Percentiles rank a stretch among this genome's conserved stretches.
These are phyloP conservation scores for Wallacemonas sp. DNA, from an alignment of 208 protist species.

Conservation along the genomic window DNA sequence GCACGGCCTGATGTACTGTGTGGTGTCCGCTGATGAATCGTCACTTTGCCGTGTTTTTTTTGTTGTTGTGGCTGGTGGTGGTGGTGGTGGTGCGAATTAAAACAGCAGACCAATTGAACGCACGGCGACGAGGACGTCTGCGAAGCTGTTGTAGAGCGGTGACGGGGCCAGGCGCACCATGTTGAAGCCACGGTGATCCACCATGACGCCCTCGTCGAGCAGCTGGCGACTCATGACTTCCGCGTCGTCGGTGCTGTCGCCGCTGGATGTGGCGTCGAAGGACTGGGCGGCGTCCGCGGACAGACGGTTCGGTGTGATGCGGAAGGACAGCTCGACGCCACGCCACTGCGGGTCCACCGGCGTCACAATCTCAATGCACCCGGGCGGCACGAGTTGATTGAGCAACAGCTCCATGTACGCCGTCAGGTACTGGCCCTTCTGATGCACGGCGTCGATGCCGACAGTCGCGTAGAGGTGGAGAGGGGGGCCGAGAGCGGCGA, in stretches of 20 bases:
- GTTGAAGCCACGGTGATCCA: conserved; percentile 59
- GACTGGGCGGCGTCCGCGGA: conserved; percentile 16
- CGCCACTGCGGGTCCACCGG: conserved; percentile 73
- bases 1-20: no score
- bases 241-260: conserved; percentile 41
- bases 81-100: conserved; percentile 1
- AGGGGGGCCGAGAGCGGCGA: conserved; percentile 67
- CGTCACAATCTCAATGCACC: conserved; percentile 83
- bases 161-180: conserved; percentile 75
- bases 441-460: conserved; percentile 64
- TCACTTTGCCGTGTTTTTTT: no score
- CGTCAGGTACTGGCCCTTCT: conserved; percentile 89
- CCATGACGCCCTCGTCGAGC: conserved; percentile 50
- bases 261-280: conserved; percentile 39
- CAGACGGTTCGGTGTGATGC: conserved; percentile 63
- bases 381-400: conserved; percentile 55
- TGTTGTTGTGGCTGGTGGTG: no score
- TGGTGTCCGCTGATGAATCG: no score
- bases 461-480: conserved; percentile 88
- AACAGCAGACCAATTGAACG: conserved; percentile 51
- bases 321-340: conserved; percentile 90
- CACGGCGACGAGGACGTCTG: conserved; percentile 77
- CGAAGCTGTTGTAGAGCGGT: conserved; percentile 94
- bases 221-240: conserved; percentile 51
- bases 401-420: conserved; percentile 91